phyloP scores from a whole-genome alignment of 352 stramenopile species.

The Discostella stelligera region DNA sequence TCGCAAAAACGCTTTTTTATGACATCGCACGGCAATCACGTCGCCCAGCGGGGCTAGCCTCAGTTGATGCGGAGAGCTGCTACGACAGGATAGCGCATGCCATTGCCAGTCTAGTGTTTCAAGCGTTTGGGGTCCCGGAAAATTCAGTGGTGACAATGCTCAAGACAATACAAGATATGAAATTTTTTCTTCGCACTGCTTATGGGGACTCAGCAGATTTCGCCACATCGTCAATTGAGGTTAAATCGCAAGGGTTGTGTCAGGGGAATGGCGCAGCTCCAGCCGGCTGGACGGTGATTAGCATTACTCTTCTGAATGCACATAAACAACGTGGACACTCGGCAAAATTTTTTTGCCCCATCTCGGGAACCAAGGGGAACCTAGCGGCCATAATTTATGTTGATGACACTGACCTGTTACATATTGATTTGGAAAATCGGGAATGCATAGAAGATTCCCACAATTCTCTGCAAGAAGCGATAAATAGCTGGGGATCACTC shows the following conservation, averaged over 20 bases:
- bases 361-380: neutral
- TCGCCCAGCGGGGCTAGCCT: neutral
- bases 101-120: slow-evolving; percentile 14
- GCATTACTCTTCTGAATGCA: slow-evolving; percentile 6
- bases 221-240: neutral
- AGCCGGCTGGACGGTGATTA: too few species aligned
- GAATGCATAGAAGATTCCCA: neutral
- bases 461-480: neutral
- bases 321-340: slow-evolving; percentile 3
- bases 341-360: slow-evolving; percentile 9
- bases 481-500: neutral
- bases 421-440: neutral
- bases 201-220: too few species aligned
- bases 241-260: slow-evolving; percentile 1
- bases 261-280: slow-evolving; percentile 11
- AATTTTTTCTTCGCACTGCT: too few species aligned
- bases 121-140: slow-evolving; percentile 7
- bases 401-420: slow-evolving; percentile 12
- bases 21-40: neutral
- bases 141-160: slow-evolving; percentile 6
- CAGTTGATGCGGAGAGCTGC: slow-evolving; percentile 18
- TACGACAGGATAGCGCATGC: slow-evolving; percentile 26
- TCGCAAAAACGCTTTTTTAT: too few species aligned
- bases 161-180: slow-evolving; percentile 16
- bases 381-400: too few species aligned